Evolutionary conservation across 1,139 yeast genomes (phyloP).

Genomic region (Suhomyces chickasaworum): DNA sequence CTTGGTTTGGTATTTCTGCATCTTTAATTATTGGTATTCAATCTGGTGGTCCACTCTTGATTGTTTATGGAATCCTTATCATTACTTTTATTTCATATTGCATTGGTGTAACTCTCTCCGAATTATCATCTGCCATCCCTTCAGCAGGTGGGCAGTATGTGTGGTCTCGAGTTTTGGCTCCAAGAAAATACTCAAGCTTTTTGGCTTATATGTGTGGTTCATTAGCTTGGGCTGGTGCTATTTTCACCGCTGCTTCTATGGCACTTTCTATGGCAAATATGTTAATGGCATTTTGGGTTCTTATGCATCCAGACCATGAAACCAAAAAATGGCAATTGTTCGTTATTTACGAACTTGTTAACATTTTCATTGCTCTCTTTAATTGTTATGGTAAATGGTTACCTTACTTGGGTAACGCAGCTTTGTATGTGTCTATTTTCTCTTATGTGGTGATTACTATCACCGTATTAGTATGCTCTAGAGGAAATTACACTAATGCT

Average conservation of each 20-base stretch:
- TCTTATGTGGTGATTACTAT: conserved; percentile 59
- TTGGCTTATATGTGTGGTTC: conserved; percentile 61
- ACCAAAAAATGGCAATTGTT: conserved; percentile 61
- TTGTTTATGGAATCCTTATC: conserved; percentile 67
- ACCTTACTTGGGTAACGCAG: conserved; percentile 53
- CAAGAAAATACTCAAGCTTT: conserved; percentile 49
- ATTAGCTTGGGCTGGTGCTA: conserved; percentile 61
- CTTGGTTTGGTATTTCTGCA: conserved; percentile 71
- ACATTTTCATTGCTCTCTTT: conserved; percentile 47
- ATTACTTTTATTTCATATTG: conserved; percentile 55
- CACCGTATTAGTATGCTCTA: conserved; percentile 56
- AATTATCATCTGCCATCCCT: conserved; percentile 58
- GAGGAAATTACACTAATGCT: conserved; percentile 57
- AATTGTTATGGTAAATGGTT: conserved; percentile 60
- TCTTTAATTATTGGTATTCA: conserved; percentile 63
- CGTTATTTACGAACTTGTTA: conserved; percentile 48
- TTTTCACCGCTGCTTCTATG: conserved; percentile 62
- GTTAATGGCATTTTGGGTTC: conserved; percentile 57
- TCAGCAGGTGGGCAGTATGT: conserved; percentile 70
- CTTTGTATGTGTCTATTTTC: conserved; percentile 55
- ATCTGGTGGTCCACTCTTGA: conserved; percentile 69
- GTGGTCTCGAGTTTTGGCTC: conserved; percentile 62
- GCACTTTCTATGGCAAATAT: conserved; percentile 55
- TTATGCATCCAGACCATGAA: conserved; percentile 44
- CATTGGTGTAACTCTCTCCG: conserved; percentile 56